Evolutionary conservation across 768 basidiomycete species (phyloP), one percentile per base, ranked within the genome.

Genomic region (Hypholoma sublateritium): DNA sequence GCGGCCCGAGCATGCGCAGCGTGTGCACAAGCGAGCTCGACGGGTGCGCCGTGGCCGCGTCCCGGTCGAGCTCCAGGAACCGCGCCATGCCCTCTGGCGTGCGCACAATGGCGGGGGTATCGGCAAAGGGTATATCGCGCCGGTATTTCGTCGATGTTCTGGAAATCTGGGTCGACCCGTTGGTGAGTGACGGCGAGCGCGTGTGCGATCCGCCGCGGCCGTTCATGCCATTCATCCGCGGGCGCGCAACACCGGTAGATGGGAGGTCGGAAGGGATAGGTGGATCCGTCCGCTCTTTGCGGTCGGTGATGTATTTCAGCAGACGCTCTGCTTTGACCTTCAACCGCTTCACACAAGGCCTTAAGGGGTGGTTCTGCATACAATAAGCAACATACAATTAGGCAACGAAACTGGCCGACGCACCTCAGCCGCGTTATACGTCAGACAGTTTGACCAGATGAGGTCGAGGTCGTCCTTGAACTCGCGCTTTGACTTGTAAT

Each of bases 381-480:
- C 19, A 34, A 19, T 24, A 35, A 17, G 24, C 17, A 42, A 39
- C 14, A 42, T 24, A 22, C 53, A 37, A 36, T 28, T 53, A 22
- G 22, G 16, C 21, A 45, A 44, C 45, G 12, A 35, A 48, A 36
- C 43, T 34, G 36, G 13, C 42, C 14, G n/a, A 80, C 89, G 58
- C 63, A 93, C 95, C 77, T 94, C 90, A 11, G 87, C 82, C 16
- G 91, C 88, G 70, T 99, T 99, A 71, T 98, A 98, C 5, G 82
- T 86, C 60, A 89, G 83, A 72, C 96, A 98, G 62, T 98, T 99
- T 45, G 86, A 85, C 97, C 97, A 99, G 62, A 99, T 98, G 59
- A 98, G 83, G 62, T 96, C 92, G 42, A 99, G 77, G 74, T 99
- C 97, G 57, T 91, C 88, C 60, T 89, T 88, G 73, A 99, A 98